phyloP scores from a whole-genome alignment of 2,329 filamentous ascomycete species.

The Phoma sp. region DNA sequence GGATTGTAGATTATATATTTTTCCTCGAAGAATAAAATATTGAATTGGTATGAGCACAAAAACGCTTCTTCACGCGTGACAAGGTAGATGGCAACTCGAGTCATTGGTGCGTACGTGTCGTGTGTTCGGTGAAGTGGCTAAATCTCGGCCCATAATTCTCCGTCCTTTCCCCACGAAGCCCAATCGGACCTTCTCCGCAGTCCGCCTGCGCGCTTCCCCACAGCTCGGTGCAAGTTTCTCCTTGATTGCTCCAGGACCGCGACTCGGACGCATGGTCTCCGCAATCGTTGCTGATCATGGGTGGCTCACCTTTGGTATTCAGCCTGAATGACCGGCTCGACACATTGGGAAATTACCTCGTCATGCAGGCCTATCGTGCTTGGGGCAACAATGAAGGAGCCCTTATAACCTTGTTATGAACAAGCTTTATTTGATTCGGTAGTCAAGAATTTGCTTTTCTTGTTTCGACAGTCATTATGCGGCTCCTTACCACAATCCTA shows the following conservation, averaged over 20 bases:
- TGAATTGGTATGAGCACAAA: too few relatives aligned
- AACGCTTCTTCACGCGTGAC: too few relatives aligned
- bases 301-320: background rate
- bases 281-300: background rate
- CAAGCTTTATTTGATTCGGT: background rate
- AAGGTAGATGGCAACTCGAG: too few relatives aligned
- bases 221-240: constrained; percentile 1
- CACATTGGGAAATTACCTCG: background rate
- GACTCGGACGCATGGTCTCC: background rate
- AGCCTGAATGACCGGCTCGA: constrained; percentile 1
- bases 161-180: background rate
- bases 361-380: background rate
- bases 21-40: too few relatives aligned
- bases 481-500: constrained; percentile 6
- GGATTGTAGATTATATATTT: too few relatives aligned
- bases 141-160: background rate
- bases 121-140: background rate
- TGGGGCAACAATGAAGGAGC: background rate
- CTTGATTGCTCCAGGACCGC: background rate
- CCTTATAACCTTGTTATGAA: background rate
- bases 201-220: background rate
- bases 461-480: constrained; percentile 9
- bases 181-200: background rate
- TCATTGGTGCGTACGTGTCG: too few relatives aligned
- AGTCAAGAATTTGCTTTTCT: too few relatives aligned